Evolutionary conservation across 306 rosid species (phyloP).

Genomic region (Lablab purpureus): DNA sequence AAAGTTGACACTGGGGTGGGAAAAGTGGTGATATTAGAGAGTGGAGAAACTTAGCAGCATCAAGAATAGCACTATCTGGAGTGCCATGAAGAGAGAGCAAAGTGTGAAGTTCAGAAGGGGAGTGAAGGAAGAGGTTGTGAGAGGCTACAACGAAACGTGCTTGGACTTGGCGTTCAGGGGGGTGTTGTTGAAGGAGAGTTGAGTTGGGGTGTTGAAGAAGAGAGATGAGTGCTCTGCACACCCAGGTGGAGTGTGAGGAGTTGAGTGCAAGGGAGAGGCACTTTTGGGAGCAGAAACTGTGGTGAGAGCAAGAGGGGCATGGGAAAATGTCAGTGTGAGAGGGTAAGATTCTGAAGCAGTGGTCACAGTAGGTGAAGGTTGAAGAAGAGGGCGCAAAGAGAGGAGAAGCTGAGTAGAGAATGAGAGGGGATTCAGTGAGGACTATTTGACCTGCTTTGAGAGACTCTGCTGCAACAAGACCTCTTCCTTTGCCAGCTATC

Average conservation of each 20-base stretch:
- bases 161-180: slow-evolving; percentile 64
- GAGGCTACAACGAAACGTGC: slow-evolving; percentile 67
- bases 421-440: slow-evolving; percentile 66
- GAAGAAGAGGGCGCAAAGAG: slow-evolving; percentile 26
- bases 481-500: slow-evolving; percentile 64
- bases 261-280: slow-evolving; percentile 48
- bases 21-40: slow-evolving; percentile 56
- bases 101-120: slow-evolving; percentile 48
- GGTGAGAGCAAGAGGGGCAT: slow-evolving; percentile 56
- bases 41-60: slow-evolving; percentile 54
- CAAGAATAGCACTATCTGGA: slow-evolving; percentile 31
- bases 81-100: slow-evolving; percentile 68
- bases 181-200: slow-evolving; percentile 26
- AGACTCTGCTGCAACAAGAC: slow-evolving; percentile 55
- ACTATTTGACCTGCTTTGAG: slow-evolving; percentile 67
- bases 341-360: slow-evolving; percentile 63
- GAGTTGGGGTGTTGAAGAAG: slow-evolving; percentile 41
- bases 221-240: slow-evolving; percentile 50
- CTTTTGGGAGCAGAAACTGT: slow-evolving; percentile 57
- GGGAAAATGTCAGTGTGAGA: neutral
- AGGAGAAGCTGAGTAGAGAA: slow-evolving; percentile 66
- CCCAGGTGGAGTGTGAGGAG: slow-evolving; percentile 54
- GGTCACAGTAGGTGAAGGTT: slow-evolving; percentile 49
- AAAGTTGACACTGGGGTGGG: slow-evolving; percentile 31
- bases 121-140: slow-evolving; percentile 48